Evolutionary conservation across 495 filamentous ascomycete species (phyloP), one percentile per base, ranked within the genome.

Genomic region (Penicillium coprophilum): DNA sequence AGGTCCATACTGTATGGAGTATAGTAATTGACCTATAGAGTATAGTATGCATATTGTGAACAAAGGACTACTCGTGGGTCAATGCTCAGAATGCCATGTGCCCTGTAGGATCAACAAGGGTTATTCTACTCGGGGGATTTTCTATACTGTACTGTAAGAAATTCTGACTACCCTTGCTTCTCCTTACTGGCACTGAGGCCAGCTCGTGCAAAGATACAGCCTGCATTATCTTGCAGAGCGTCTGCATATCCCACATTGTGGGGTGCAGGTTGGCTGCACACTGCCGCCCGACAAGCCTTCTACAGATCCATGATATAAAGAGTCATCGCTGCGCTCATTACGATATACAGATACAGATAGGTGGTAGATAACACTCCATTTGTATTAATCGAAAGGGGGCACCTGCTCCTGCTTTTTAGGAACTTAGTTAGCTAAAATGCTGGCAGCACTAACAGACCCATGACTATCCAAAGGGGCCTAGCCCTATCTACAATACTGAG

Each of bases 181-280:
- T 6, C 17, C 15, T 34, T 39, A 31, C 50, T 10, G 7, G 17
- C 5, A 7, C 24, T 6, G 12, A 4, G 43, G n/a, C 4, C 11
- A 12, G 17, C 52, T 54, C 41, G 43, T 46, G 41, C 41, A 19
- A 45, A 54, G 52, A 54, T 61, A 51, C 46, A 11, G 27, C 41
- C 17, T 46, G 54, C 54, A 54, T 51, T 44, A 55, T 63, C 61
- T 57, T 31, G 61, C 57, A 57, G 46, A 52, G 17, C 39, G n/a
- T 44, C 41, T 53, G 57, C 46, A 51, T 44, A 31, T 21, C 21
- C 20, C 40, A 28, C 7, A 34, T 50, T 53, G 46, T 36, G 53
- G 57, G 53, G 61, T 63, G 61, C 61, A 63, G 61, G 54, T 15
- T 50, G 44, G 31, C 41, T 44, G 24, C 52, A 23, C 23, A 41